Evolutionary conservation across 1,284 basidiomycete genomes (phyloP), one percentile per base, ranked within the genome.

Genomic region (Ceratobasidium sp.): DNA sequence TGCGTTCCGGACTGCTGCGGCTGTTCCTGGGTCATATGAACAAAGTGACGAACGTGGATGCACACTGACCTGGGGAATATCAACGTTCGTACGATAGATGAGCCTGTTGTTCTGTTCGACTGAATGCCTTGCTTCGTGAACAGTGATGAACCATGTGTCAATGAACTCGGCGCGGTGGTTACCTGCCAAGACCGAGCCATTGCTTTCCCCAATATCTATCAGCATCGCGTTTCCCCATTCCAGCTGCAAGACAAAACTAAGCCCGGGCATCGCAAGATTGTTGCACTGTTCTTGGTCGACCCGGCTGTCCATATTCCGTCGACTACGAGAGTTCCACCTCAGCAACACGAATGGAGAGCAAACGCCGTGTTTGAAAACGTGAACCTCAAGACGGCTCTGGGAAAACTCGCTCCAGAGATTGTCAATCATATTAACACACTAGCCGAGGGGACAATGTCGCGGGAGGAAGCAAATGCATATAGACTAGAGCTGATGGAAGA

Each of bases 151-250:
- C 18, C 64, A 21, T 53, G 60, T 0, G 34, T 34, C 18, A 76
- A 78, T 61, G 65, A 76, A 41, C 75, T 78, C 41, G 78, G 77
- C 45, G 62, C 74, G 4, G 72, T 79, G 46, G 46, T 58, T 18
- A 78, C 79, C 1, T 74, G 64, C 4, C 70, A 78, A n/a, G 83
- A 82, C 5, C 78, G 84, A 32, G 79, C 78, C 16, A 76, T 87
- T 53, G 81, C 82, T 30, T 88, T 85, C 72, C 86, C 87, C 6
- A 88, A 88, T 75, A 83, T 86, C 48, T 86, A 87, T 77, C 76
- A 83, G 76, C 79, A 84, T 48, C 78, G 77, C 48, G 79, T 82
- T 18, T 75, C 76, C 55, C 76, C 78, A 12, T 81, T 81, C 73
- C 71, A 75, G 21, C 76, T 82, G 9, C 52, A 34, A 23, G 80